Evolutionary conservation across 2,329 filamentous ascomycete species (phyloP), one percentile per base, ranked within the genome.

Genomic region (Trichothecium roseum): DNA sequence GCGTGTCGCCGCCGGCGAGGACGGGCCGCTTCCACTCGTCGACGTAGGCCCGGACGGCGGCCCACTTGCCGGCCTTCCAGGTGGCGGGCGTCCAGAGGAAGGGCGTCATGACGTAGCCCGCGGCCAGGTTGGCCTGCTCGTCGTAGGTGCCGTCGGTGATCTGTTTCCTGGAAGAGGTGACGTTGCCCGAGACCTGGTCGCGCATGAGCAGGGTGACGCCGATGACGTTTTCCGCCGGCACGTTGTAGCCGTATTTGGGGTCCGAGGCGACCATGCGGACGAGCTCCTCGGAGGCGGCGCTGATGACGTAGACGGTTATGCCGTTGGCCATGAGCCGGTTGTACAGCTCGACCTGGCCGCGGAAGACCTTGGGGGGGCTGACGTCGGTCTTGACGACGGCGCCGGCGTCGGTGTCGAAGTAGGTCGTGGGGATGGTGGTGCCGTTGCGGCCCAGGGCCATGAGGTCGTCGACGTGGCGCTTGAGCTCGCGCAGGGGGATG

Each of bases 261-360:
- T 65, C 62, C 2, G 59, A 52, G n/a, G 55, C 62, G 1, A 66
- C 58, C 59, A 65, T 63, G 34, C 62, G 57, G 13, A 65, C 62
- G 7, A 65, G 51, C 44, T 66, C 62, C 40, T 66, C 62, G n/a
- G 52, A 51, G 1, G 62, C 45, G 5, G 62, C 62, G 16, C 50
- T 61, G 28, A 66, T 42, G 16, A 65, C 54, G 39, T 65, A 65
- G 15, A 66, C 62, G 3, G 54, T 53, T 28, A 66, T 66, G 16
- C 59, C 60, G 41, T 64, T 60, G 28, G 41, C 45, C 57, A 59
- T 61, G 14, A 66, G 55, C 6, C 50, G 50, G 43, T 62, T 60
- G 54, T 58, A 65, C 7, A 66, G 56, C 49, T 66, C 61, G 5
- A 52, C 50, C 44, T 66, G 62, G 7, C 58, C 60, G 7, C 49